Conservation (phyloP, 345 rosid species). For the Fremontodendron californicum region DNA sequence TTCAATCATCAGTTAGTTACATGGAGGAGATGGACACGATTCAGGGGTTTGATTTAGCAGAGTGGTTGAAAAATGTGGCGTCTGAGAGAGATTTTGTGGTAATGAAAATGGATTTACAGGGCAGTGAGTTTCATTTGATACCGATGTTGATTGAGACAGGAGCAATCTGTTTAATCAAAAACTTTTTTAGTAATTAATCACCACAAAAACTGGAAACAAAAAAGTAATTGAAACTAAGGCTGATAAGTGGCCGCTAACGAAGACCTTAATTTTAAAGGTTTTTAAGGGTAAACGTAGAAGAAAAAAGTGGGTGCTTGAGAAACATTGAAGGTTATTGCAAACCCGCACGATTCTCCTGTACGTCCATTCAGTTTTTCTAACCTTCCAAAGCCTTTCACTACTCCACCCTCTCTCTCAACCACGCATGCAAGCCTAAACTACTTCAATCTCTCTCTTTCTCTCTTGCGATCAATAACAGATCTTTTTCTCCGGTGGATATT, state of each 20-base stretch:
- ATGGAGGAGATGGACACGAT: constrained; percentile 44
- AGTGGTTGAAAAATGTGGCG: constrained; percentile 55
- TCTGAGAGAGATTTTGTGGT: constrained; percentile 57
- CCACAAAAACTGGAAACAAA: too few species aligned
- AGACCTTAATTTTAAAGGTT: background rate
- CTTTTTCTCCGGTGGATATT: background rate
- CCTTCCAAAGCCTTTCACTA: background rate
- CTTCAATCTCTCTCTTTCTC: background rate
- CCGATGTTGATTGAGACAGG: constrained; percentile 57
- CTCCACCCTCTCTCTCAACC: background rate
- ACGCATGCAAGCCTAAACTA: background rate
- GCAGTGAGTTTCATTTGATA: constrained; percentile 64
- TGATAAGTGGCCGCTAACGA: background rate
- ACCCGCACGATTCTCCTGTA: background rate
- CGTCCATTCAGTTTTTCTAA: background rate
- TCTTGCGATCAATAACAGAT: background rate
- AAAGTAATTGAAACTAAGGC: too few species aligned
- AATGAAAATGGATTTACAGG: constrained; percentile 85
- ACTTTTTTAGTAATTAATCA: too few species aligned
- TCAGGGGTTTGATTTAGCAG: constrained; percentile 61
- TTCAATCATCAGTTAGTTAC: constrained; percentile 17
- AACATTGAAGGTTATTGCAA: background rate
- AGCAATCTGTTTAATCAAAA: constrained; percentile 56
- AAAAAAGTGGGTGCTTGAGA: background rate
- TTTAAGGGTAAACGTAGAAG: background rate